Evolutionary conservation across 2,329 filamentous ascomycete genomes (phyloP), one percentile per base, ranked within the genome.

Genomic region (Aspergillus luchuensis): DNA sequence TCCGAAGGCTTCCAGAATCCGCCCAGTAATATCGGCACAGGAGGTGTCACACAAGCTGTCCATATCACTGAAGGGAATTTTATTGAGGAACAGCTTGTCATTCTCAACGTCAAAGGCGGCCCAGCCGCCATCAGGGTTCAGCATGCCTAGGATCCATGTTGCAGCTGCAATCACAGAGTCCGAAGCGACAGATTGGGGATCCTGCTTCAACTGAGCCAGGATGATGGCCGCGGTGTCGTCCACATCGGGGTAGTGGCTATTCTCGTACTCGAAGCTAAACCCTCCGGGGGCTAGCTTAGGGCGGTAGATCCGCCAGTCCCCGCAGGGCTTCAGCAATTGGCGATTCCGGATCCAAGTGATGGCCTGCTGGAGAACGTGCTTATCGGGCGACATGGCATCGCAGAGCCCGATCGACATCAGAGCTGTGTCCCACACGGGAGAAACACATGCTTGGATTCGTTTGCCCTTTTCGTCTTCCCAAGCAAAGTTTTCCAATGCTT

Each of bases 81-180:
- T 70, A 47, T 78, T 74, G 5, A 77, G 60, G 30, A 68, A 77
- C 0, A 69, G 56, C 30, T 67, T 64, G 57, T 77, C 63, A 54
- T 77, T 78, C 5, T 74, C 66, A 4, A 60, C 33, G 52, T 78
- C 76, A 49, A 78, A 78, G 5, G 71, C 71, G 2, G 57, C 74
- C 74, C 73, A 78, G 0, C 75, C 76, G 33, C 74, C 74, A 55
- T 78, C 75, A 1, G 41, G n/a, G 57, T 74, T 75, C 45, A 78
- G 74, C 73, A 78, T 77, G 2, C 71, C 73, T 1, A 73, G 56
- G 4, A 76, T 64, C 74, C 74, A 77, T 4, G 60, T 58, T 0
- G 58, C 39, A 4, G 70, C 69, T 3, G 21, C 19, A 3, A 63
- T 11, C 1, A 71, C 59, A 5, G 39, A 52, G 13, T 7, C 13